phyloP scores from a whole-genome alignment of 257 asterid species.

The Sherardia arvensis region DNA sequence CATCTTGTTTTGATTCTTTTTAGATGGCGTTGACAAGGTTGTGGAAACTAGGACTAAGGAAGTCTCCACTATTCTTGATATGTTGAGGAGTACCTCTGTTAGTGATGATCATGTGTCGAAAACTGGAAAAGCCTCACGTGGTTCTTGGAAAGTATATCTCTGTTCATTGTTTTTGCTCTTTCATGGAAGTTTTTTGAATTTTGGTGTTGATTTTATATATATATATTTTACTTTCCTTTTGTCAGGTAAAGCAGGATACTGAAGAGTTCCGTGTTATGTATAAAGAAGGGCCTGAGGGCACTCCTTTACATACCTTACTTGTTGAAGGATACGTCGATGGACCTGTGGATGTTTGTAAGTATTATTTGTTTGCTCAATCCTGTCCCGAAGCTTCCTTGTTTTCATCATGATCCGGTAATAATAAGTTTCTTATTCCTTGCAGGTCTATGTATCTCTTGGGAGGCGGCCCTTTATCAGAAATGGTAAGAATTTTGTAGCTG shows the following conservation, averaged over 20 bases:
- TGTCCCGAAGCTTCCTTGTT: neutral
- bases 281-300: conserved; percentile 82
- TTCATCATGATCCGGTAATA: conserved; percentile 7
- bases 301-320: conserved; percentile 76
- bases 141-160: conserved; percentile 65
- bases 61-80: conserved; percentile 50
- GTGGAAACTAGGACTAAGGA: conserved; percentile 61
- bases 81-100: conserved; percentile 69
- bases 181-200: neutral
- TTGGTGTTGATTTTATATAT: neutral
- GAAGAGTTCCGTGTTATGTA: conserved; percentile 89
- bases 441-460: conserved; percentile 83
- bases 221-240: conserved; percentile 10
- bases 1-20: conserved; percentile 4
- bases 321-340: conserved; percentile 93
- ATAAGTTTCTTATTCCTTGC: conserved; percentile 13
- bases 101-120: conserved; percentile 30
- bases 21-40: conserved; percentile 41
- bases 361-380: conserved; percentile 10
- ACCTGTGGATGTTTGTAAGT: conserved; percentile 88
- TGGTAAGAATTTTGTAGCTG: conserved; percentile 39
- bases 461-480: conserved; percentile 53
- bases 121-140: conserved; percentile 29
- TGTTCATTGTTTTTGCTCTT: neutral
- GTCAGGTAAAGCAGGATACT: conserved; percentile 74